Evolutionary conservation across 768 basidiomycete genomes (phyloP), one percentile per base, ranked within the genome.

Genomic region (Rhodotorula diobovata): DNA sequence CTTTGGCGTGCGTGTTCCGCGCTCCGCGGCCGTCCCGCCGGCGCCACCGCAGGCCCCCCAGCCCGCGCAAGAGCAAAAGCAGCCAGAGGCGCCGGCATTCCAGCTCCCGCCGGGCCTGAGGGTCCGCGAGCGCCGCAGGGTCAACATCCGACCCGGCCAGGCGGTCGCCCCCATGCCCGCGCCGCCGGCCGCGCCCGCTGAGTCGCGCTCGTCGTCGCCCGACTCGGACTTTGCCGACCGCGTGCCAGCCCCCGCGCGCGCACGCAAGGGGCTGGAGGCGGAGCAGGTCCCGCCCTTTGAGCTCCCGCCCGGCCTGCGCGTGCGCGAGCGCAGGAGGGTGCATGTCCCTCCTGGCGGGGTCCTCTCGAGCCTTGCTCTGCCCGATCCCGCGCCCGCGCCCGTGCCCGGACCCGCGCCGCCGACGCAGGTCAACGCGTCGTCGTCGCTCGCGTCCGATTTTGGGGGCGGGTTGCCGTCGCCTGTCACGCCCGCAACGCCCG

Each of bases 241-340:
- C 16, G 16, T 9, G 37, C 53, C 23, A 45, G 11, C 18, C 32
- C 61, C 4, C 37, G 16, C 48, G 21, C 46, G 46, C 14, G 46
- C 46, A 10, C 6, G 43, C 43, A 18, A 43, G 43, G 43, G 21
- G 45, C 12, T 46, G 21, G 8, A 48, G 20, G 15, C 59, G 3
- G 6, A 46, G 25, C 63, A 53, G 18, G n/a, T 30, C 16, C 66
- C 56, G 18, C 56, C 57, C 16, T 68, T 61, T 56, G 28, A 56
- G 48, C 61, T 67, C 9, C 66, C 70, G 4, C 66, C 65, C 0
- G 61, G 65, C 15, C 41, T 71, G 35, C 32, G 61, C 5, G 60
- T 64, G 25, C 45, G 72, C 39, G 72, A 73, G 60, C 54, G 72
- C 35, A 50, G 72, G 39, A 51, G 72, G 43, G 72, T 73, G 55